Evolutionary conservation across 2,329 filamentous ascomycete genomes (phyloP), one percentile per base, ranked within the genome.

Genomic region (Alternaria brassicae): DNA sequence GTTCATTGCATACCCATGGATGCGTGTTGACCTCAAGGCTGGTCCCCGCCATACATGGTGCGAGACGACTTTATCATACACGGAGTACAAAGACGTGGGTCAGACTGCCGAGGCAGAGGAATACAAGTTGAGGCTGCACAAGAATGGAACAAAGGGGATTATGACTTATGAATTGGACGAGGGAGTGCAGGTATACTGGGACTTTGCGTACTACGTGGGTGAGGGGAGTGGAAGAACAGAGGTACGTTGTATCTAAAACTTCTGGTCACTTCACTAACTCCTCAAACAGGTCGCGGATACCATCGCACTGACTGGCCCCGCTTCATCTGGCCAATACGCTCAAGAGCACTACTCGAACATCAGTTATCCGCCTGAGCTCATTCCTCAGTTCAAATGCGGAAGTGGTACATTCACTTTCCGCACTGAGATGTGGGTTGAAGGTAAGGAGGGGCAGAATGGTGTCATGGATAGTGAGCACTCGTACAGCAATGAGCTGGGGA

Each of bases 41-140:
- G 56, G 39, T 4, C 48, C 60, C 3, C 42, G 51, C 23, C 61
- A 66, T 30, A 54, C 49, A 23, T 69, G 67, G 67, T 69, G 67
- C 30, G 67, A 69, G 45, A 62, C 63, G 25, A 65, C 62, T 30
- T 13, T 68, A n/a, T 30, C 50, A 17, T 69, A 69, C 36, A 58
- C 27, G 7, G 65, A 69, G 47, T 62, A 51, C 41, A 51, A 34
- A 12, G 53, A 57, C 15, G 12, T 28, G 10, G 27, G 34, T 0
- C 23, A 37, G 13, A 53, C 30, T 12, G 45, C 47, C 17, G 32
- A 55, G 13, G 52, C 25, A 6, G 59, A 58, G 5, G 50, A 54
- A n/a, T 69, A 69, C 30, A 55, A 37, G 25, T 40, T 69, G 13
- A 53, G 61, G 28, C 34, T 69, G 53, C 65, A 68, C 34, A 69